Conservation (phyloP, 2,329 filamentous ascomycete species). For the Samsoniella hepiali region DNA sequence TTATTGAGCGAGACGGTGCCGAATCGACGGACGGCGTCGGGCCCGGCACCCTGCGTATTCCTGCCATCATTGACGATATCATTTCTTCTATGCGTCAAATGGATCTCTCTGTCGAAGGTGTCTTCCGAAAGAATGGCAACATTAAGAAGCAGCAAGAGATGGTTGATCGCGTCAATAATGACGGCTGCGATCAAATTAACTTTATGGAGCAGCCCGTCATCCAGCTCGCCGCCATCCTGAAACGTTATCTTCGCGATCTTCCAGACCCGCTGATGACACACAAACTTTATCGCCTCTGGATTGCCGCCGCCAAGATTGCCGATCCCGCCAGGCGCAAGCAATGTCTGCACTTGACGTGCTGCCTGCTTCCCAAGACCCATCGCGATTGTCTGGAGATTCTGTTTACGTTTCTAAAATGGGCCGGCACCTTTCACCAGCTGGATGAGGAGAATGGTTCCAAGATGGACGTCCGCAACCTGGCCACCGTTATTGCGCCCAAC, state of each 20-base stretch:
- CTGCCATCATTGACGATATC: slow-evolving; percentile 91
- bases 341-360: slow-evolving; percentile 86
- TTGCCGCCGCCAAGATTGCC: slow-evolving; percentile 81
- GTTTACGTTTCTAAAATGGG: slow-evolving; percentile 96
- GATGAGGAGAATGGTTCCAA: slow-evolving; percentile 97
- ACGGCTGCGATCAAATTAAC: slow-evolving; percentile 81
- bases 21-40: slow-evolving; percentile 98
- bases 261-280: slow-evolving; percentile 93
- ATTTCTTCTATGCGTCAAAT: slow-evolving; percentile 95
- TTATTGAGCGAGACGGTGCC: slow-evolving; percentile 89
- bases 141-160: slow-evolving; percentile 90
- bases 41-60: slow-evolving; percentile 83
- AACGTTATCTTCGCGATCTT: slow-evolving; percentile 91
- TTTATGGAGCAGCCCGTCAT: slow-evolving; percentile 87
- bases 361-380: slow-evolving; percentile 86
- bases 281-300: slow-evolving; percentile 88
- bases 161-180: slow-evolving; percentile 79
- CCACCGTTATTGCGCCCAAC: slow-evolving; percentile 96
- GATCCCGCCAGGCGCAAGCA: slow-evolving; percentile 80
- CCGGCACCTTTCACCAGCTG: slow-evolving; percentile 92
- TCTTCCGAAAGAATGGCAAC: slow-evolving; percentile 98
- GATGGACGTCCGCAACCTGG: slow-evolving; percentile 97
- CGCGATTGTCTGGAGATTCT: slow-evolving; percentile 92
- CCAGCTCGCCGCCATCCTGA: slow-evolving; percentile 87
- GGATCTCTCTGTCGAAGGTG: slow-evolving; percentile 97